phyloP scores from a whole-genome alignment of 2,329 filamentous ascomycete species.

The Trichocomaceae sp. region DNA sequence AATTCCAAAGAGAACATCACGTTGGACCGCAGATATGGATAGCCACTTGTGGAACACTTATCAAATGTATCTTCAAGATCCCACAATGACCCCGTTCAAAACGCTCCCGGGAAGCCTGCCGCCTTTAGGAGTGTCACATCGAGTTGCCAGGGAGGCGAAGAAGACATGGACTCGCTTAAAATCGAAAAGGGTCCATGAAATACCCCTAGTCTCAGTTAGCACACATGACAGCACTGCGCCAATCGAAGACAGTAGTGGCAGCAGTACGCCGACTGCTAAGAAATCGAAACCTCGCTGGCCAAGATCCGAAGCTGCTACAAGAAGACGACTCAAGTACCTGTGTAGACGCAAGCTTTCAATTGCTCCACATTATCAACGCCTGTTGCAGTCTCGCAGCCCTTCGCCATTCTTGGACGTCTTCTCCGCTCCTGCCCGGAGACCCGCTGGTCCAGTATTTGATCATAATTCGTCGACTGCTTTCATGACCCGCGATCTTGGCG shows the following conservation, averaged over 20 bases:
- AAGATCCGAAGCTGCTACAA: constrained; percentile 51
- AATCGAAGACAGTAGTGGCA: constrained; percentile 43
- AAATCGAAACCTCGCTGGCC: constrained; percentile 45
- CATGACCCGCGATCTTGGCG: constrained; percentile 39
- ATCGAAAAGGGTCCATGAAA: constrained; percentile 22
- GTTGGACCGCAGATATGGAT: constrained; percentile 59
- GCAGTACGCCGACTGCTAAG: constrained; percentile 41
- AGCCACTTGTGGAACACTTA: constrained; percentile 61
- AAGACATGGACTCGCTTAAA: constrained; percentile 52
- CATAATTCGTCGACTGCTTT: constrained; percentile 26
- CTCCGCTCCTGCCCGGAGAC: constrained; percentile 22
- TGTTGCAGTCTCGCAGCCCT: constrained; percentile 55
- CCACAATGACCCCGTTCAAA: constrained; percentile 61
- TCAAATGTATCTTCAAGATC: constrained; percentile 59
- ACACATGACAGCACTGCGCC: constrained; percentile 22
- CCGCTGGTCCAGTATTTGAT: not conserved
- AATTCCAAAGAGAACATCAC: constrained; percentile 23
- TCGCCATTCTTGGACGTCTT: constrained; percentile 48
- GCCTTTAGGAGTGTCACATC: constrained; percentile 58
- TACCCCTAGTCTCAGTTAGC: not conserved
- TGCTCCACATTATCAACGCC: constrained; percentile 57
- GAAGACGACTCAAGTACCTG: constrained; percentile 52
- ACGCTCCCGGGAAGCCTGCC: constrained; percentile 58
- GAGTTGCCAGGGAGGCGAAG: constrained; percentile 56
- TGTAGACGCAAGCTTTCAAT: constrained; percentile 57